phyloP scores from a whole-genome alignment of 2,329 filamentous ascomycete species.

The Neofusicoccum kwambonambiense region DNA sequence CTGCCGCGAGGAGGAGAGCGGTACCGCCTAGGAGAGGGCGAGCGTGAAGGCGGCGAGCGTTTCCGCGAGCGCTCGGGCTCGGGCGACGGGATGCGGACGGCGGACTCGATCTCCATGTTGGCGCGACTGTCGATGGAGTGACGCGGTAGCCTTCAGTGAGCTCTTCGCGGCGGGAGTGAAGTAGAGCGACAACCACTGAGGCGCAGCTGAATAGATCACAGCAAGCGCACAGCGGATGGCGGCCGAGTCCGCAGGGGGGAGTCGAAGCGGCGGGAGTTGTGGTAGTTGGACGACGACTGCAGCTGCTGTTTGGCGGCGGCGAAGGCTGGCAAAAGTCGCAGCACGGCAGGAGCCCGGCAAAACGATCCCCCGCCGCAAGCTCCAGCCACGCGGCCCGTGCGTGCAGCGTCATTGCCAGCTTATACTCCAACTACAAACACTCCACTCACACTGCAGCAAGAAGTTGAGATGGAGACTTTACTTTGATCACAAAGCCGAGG shows the following conservation, averaged over 20 bases:
- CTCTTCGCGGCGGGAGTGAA: not conserved
- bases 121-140: not conserved
- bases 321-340: conserved; percentile 7
- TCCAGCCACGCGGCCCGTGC: not conserved
- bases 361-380: not conserved
- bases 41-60: conserved; percentile 56
- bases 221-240: not conserved
- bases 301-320: not conserved
- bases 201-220: not conserved
- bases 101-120: conserved; percentile 45
- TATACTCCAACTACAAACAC: too few species aligned
- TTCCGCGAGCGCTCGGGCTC: conserved; percentile 50
- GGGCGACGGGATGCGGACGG: conserved; percentile 60
- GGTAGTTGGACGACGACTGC: not conserved
- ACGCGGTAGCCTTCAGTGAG: not conserved
- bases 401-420: not conserved
- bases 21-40: conserved; percentile 52
- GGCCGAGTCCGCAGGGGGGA: not conserved
- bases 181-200: not conserved
- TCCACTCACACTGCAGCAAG: too few species aligned
- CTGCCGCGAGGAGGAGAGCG: conserved; percentile 43
- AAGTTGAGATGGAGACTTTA: too few species aligned
- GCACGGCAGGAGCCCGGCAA: not conserved
- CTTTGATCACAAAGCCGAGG: too few species aligned
- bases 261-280: not conserved